Percentiles rank a stretch among this genome's conserved stretches.
Conservation (phyloP, 805 yeast genomes). For the Torulaspora franciscae region DNA sequence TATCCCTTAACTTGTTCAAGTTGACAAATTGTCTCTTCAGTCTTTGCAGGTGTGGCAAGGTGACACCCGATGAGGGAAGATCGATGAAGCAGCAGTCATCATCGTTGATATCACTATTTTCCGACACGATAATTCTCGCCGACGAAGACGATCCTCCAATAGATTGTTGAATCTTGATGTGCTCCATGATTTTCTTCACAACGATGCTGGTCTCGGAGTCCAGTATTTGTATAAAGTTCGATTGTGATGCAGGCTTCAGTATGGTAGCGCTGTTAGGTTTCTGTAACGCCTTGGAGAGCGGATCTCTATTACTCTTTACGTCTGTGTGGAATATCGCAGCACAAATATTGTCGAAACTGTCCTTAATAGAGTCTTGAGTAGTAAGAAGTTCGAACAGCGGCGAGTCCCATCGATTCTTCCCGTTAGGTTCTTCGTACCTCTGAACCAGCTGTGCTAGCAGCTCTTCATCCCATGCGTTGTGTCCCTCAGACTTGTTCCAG, state of each 20-base stretch:
- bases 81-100: constrained; percentile 43
- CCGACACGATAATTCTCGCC: constrained; percentile 42
- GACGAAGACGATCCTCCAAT: constrained; percentile 48
- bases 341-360: constrained; percentile 62
- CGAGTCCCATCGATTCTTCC: constrained; percentile 85
- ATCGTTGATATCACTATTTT: constrained; percentile 38
- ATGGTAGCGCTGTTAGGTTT: constrained; percentile 83
- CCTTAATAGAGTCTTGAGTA: constrained; percentile 40
- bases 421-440: constrained; percentile 92
- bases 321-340: constrained; percentile 44
- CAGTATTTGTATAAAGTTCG: constrained; percentile 70
- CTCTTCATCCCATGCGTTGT: constrained; percentile 55
- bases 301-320: constrained; percentile 31
- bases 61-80: constrained; percentile 57
- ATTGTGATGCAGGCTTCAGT: constrained; percentile 71
- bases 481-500: constrained; percentile 46
- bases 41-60: constrained; percentile 76
- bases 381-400: constrained; percentile 70
- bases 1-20: constrained; percentile 70
- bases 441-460: constrained; percentile 64
- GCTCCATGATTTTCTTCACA: constrained; percentile 55
- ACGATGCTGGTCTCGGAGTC: constrained; percentile 68
- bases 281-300: constrained; percentile 50
- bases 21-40: constrained; percentile 77
- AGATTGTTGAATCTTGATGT: constrained; percentile 30